phyloP scores from a whole-genome alignment of 2,329 filamentous ascomycete species.

The Claviceps pazoutovae region DNA sequence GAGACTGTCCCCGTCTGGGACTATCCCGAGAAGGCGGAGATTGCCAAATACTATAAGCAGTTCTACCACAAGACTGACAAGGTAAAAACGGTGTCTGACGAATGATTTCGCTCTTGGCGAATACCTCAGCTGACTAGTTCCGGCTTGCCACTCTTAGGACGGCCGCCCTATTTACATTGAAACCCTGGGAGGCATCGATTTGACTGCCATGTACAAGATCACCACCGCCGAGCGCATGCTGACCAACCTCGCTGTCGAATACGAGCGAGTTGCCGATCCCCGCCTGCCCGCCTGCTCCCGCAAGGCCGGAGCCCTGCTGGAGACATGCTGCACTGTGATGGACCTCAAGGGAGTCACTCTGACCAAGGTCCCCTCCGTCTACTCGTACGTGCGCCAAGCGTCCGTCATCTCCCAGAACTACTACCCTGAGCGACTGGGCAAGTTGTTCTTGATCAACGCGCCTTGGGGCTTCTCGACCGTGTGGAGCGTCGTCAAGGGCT shows the following conservation, averaged over 20 bases:
- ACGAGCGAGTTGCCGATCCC: slow-evolving; percentile 89
- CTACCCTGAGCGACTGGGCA: slow-evolving; percentile 93
- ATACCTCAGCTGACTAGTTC: neutral
- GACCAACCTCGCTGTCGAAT: slow-evolving; percentile 90
- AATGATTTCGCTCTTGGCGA: neutral
- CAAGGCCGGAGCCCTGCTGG: slow-evolving; percentile 75
- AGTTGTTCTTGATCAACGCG: slow-evolving; percentile 95
- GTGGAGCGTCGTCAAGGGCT: slow-evolving; percentile 79
- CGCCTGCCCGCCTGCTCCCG: slow-evolving; percentile 90
- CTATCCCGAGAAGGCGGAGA: slow-evolving; percentile 69
- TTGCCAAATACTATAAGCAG: slow-evolving; percentile 90
- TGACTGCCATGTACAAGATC: slow-evolving; percentile 83
- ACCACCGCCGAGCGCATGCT: slow-evolving; percentile 89
- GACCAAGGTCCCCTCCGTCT: slow-evolving; percentile 67
- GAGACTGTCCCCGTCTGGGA: slow-evolving; percentile 68
- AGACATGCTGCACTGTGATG: slow-evolving; percentile 98
- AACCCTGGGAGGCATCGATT: slow-evolving; percentile 83
- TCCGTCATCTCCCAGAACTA: slow-evolving; percentile 94
- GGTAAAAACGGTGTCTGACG: slow-evolving; percentile 24
- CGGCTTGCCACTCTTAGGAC: slow-evolving; percentile 43
- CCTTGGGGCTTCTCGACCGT: slow-evolving; percentile 87
- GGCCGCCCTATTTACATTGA: slow-evolving; percentile 96
- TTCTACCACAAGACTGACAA: slow-evolving; percentile 98
- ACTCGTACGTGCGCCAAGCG: slow-evolving; percentile 73
- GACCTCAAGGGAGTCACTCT: slow-evolving; percentile 91